Conservation (phyloP, 2,329 filamentous ascomycete genomes). For the Aspergillus alliaceus region DNA sequence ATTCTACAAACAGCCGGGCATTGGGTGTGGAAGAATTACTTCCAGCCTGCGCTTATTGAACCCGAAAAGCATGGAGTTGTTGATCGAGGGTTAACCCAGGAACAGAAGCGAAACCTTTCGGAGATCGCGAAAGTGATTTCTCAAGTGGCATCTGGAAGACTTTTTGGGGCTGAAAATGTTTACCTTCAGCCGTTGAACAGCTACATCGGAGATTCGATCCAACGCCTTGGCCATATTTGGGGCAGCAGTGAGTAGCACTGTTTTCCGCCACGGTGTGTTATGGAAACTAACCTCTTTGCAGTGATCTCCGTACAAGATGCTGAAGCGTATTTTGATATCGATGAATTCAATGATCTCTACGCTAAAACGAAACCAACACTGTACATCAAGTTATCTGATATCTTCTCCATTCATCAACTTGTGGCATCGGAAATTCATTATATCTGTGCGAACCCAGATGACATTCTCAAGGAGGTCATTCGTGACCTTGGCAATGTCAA, state of each 20-base stretch:
- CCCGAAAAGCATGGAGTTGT: constrained; percentile 93
- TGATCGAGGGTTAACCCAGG: constrained; percentile 81
- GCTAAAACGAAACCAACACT: constrained; percentile 93
- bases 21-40: constrained; percentile 93
- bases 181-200: constrained; percentile 94
- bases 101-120: constrained; percentile 87
- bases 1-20: constrained; percentile 81
- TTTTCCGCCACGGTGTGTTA: neutral
- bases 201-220: constrained; percentile 82
- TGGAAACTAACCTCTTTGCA: constrained; percentile 37
- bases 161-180: constrained; percentile 92
- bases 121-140: constrained; percentile 90
- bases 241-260: constrained; percentile 53
- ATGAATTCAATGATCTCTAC: constrained; percentile 98
- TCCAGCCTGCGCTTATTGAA: constrained; percentile 83
- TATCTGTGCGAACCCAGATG: constrained; percentile 79
- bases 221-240: constrained; percentile 74
- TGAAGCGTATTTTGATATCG: constrained; percentile 93
- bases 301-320: constrained; percentile 83
- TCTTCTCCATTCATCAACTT: constrained; percentile 92
- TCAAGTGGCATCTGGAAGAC: constrained; percentile 82
- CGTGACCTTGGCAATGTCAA: constrained; percentile 94
- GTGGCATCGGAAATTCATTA: constrained; percentile 74
- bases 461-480: constrained; percentile 85
- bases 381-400: constrained; percentile 99